A percentile compares a stretch with the other conserved stretches of the same genome.
Evolutionary conservation across 768 basidiomycete species (phyloP).

Genomic region (Leccinellum rugosiceps): DNA sequence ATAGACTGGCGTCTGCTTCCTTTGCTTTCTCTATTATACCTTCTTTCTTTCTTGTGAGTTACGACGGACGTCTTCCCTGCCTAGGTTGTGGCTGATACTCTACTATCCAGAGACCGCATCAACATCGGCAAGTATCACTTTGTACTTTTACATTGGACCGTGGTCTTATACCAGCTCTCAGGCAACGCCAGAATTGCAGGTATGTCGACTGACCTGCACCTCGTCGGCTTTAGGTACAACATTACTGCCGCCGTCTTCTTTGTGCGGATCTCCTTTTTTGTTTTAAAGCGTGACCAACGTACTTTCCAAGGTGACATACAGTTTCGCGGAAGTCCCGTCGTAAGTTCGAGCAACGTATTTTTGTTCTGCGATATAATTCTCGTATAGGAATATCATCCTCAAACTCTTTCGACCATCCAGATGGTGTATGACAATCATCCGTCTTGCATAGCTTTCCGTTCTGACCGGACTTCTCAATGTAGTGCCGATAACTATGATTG

Average conservation of each 20-base stretch:
- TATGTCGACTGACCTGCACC: conserved; percentile 36
- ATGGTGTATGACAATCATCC: conserved; percentile 28
- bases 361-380: conserved; percentile 1
- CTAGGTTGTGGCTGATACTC: neutral
- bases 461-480: conserved; percentile 13
- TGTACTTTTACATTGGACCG: neutral
- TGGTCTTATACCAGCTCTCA: conserved; percentile 13
- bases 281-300: neutral
- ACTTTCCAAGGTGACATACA: conserved; percentile 31
- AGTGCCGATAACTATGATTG: conserved; percentile 40
- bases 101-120: conserved; percentile 36
- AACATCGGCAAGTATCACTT: conserved; percentile 38
- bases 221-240: conserved; percentile 35
- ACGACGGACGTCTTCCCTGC: neutral
- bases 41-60: conserved; percentile 21
- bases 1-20: conserved; percentile 21
- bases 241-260: conserved; percentile 40
- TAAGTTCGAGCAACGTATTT: conserved; percentile 13
- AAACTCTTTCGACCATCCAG: conserved; percentile 34
- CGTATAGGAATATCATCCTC: conserved; percentile 35
- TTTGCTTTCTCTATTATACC: conserved; percentile 12
- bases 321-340: conserved; percentile 39
- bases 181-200: conserved; percentile 46
- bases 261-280: conserved; percentile 12
- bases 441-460: neutral